Conservation (phyloP, 2,329 filamentous ascomycete genomes). For the Trichoderma pleuroti region DNA sequence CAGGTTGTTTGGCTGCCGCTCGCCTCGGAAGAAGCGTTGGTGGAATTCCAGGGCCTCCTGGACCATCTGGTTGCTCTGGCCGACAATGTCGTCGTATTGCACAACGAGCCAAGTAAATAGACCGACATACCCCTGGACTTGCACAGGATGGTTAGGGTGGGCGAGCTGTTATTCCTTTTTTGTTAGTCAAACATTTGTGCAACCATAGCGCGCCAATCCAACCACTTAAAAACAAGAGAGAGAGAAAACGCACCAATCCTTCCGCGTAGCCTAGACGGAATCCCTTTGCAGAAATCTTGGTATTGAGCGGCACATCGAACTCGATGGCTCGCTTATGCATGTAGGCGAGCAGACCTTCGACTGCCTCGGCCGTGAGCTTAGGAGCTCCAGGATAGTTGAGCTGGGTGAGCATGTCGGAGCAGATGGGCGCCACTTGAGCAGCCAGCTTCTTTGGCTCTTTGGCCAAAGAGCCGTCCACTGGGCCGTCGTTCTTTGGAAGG, state of each 20-base stretch:
- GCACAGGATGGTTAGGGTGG: not conserved
- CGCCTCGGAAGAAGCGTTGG: slow-evolving; percentile 11
- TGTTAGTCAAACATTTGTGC: not conserved
- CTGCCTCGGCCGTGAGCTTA: not conserved
- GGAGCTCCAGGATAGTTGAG: slow-evolving; percentile 4
- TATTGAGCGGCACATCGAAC: not conserved
- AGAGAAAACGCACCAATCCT: not conserved
- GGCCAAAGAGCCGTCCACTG: not conserved
- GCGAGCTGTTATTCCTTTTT: not conserved
- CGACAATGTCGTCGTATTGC: slow-evolving; percentile 5
- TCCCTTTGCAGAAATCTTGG: not conserved
- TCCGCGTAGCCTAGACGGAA: not conserved
- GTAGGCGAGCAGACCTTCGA: not conserved
- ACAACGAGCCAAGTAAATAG: not conserved
- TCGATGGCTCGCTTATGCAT: slow-evolving; percentile 11
- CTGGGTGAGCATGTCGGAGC: not conserved
- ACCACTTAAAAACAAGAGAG: not conserved
- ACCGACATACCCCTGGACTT: slow-evolving; percentile 6
- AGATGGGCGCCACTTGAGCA: not conserved
- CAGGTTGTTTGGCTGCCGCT: not conserved
- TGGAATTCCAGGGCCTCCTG: slow-evolving; percentile 1
- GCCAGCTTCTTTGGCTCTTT: not conserved
- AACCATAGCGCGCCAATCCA: not conserved
- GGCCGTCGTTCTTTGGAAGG: not conserved
- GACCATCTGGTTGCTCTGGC: not conserved